A percentile compares a stretch with the other conserved stretches of the same genome.
Evolutionary conservation across 139 green algal species (phyloP).

Genomic region (Edaphochlamys debaryana): DNA sequence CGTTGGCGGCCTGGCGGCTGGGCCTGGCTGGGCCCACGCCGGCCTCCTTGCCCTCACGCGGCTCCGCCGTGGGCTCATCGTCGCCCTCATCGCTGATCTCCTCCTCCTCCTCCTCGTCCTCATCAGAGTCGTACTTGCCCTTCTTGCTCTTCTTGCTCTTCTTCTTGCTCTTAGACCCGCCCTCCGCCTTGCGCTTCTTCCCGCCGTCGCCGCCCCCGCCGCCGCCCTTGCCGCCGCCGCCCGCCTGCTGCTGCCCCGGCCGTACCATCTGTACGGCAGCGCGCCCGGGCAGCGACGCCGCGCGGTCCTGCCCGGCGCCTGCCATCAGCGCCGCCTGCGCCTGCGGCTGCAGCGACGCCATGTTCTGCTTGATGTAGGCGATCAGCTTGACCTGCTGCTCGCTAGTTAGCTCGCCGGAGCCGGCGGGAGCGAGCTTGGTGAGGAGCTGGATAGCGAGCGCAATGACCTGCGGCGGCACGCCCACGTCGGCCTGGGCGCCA

Average conservation of each 20-base stretch:
- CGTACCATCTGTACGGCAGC: slow-evolving; percentile 17
- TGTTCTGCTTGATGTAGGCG: too few relatives aligned
- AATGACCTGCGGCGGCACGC: neutral
- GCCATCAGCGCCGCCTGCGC: too few relatives aligned
- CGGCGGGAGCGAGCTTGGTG: neutral
- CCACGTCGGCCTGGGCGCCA: too few relatives aligned
- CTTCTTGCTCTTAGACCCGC: slow-evolving; percentile 1
- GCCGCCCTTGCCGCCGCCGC: neutral
- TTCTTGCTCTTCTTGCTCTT: neutral
- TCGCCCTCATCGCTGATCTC: slow-evolving; percentile 25
- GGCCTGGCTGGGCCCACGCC: neutral
- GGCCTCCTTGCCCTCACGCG: too few relatives aligned
- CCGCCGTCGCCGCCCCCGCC: neutral
- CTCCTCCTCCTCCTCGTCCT: slow-evolving; percentile 16
- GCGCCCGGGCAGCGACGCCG: neutral
- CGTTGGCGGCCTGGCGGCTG: slow-evolving; percentile 12
- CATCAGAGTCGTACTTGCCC: neutral
- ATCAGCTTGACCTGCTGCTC: neutral
- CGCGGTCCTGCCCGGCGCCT: neutral
- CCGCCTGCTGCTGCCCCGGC: slow-evolving; percentile 1
- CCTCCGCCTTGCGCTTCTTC: slow-evolving; percentile 32
- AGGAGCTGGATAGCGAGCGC: neutral
- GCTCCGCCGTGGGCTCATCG: neutral
- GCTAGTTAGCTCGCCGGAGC: neutral
- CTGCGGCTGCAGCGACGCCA: too few relatives aligned